A percentile compares a stretch with the other conserved stretches of the same genome.
phyloP scores from a whole-genome alignment of 2,329 filamentous ascomycete species.

The Trichoderma sp. region DNA sequence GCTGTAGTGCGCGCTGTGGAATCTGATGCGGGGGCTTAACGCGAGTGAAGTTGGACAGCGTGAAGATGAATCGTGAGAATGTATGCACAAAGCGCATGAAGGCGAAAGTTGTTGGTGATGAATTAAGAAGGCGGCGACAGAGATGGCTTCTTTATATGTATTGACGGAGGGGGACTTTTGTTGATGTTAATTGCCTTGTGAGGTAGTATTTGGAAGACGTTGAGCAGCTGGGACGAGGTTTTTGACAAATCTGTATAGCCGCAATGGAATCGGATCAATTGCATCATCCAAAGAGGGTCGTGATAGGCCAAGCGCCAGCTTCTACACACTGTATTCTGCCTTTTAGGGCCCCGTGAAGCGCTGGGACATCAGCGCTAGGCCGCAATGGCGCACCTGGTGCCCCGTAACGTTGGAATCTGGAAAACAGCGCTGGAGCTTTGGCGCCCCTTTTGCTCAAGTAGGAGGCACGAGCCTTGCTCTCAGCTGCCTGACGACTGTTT shows the following conservation, averaged over 20 bases:
- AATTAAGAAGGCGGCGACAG: neutral
- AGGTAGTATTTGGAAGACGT: slow-evolving; percentile 9
- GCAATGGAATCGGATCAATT: slow-evolving; percentile 28
- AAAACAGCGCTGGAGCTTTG: neutral
- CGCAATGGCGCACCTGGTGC: neutral
- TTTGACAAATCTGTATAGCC: slow-evolving; percentile 26
- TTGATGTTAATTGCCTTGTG: neutral
- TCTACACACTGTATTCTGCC: slow-evolving; percentile 13
- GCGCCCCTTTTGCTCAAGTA: neutral
- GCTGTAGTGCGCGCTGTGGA: slow-evolving; percentile 30
- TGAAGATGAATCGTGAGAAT: slow-evolving; percentile 50
- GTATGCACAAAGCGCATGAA: slow-evolving; percentile 55
- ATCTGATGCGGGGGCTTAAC: slow-evolving; percentile 35
- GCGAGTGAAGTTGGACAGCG: slow-evolving; percentile 49
- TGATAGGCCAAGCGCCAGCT: neutral
- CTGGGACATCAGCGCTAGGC: slow-evolving; percentile 5
- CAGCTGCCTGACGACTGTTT: neutral
- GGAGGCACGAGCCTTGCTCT: neutral
- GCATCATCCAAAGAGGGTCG: slow-evolving; percentile 26
- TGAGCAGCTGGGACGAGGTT: neutral
- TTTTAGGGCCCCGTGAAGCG: neutral
- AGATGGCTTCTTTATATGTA: slow-evolving; percentile 4
- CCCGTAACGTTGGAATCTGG: neutral
- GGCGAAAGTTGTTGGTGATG: slow-evolving; percentile 18
- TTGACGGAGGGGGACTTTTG: neutral